Conservation (phyloP, 2,329 filamentous ascomycete genomes). For the Escovopsis weberi region DNA sequence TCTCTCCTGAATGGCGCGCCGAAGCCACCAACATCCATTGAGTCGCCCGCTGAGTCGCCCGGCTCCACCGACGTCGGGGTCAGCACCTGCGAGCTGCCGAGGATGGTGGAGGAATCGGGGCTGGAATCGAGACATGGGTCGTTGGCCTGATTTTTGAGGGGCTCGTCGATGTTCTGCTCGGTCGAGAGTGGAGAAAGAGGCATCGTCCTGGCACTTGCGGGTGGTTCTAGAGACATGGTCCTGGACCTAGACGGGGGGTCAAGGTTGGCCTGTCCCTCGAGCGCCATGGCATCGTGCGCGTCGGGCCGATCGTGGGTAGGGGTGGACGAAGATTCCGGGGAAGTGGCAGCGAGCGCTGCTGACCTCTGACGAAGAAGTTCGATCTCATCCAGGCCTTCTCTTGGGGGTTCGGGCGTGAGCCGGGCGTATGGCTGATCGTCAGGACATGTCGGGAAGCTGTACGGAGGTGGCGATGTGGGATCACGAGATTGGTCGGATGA, state of each 20-base stretch:
- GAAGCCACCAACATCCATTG: constrained; percentile 16
- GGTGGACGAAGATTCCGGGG: constrained; percentile 9
- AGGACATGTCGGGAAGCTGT: constrained; percentile 28
- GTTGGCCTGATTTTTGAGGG: constrained; percentile 10
- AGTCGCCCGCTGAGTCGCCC: constrained; percentile 11
- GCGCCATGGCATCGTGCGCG: constrained; percentile 12
- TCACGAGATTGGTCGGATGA: constrained; percentile 27
- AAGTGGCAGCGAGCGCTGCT: constrained; percentile 10
- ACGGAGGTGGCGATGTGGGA: constrained; percentile 21
- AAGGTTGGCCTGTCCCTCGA: constrained; percentile 13
- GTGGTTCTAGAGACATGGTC: constrained; percentile 29
- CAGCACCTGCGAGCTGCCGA: constrained; percentile 6
- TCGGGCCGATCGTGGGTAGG: constrained; percentile 9
- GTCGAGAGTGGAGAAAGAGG: constrained; percentile 20
- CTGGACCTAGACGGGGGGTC: constrained; percentile 23
- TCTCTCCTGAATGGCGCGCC: constrained; percentile 23
- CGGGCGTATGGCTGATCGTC: constrained; percentile 22
- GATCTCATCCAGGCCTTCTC: constrained; percentile 9
- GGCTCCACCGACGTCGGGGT: constrained; percentile 9
- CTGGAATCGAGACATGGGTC: constrained; percentile 12
- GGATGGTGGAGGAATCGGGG: constrained; percentile 9
- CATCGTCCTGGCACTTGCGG: constrained; percentile 16
- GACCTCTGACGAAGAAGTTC: constrained; percentile 10
- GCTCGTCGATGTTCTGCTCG: constrained; percentile 14
- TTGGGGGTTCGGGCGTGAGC: constrained; percentile 11